Evolutionary conservation across 371 early-diverging fungal species (phyloP).

Genomic region (Apophysomyces elegans): DNA sequence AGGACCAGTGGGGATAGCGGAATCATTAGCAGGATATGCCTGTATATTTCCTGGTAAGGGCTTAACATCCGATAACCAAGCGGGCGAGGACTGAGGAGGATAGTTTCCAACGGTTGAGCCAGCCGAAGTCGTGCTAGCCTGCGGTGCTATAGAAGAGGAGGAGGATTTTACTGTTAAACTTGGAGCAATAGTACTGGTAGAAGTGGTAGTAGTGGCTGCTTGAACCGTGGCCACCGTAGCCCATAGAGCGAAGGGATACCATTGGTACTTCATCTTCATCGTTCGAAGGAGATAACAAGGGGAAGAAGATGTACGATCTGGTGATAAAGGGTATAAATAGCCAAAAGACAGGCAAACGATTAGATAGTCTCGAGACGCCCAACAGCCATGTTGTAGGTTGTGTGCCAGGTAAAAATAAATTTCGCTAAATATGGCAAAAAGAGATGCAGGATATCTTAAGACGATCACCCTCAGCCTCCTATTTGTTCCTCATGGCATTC

Average conservation of each 20-base stretch:
- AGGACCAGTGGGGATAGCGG: constrained; percentile 36
- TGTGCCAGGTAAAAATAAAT: constrained; percentile 9
- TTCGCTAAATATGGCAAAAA: neutral
- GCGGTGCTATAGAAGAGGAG: neutral
- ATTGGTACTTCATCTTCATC: neutral
- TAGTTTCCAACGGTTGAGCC: neutral
- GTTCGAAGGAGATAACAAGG: neutral
- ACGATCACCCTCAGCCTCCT: constrained; percentile 6
- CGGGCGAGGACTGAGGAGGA: constrained; percentile 17
- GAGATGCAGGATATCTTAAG: constrained; percentile 2
- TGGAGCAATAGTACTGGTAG: neutral
- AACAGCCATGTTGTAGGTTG: neutral
- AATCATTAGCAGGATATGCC: constrained; percentile 13
- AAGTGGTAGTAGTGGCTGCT: neutral
- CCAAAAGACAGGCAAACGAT: neutral
- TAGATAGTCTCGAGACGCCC: neutral
- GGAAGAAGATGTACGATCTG: neutral
- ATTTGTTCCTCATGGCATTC: neutral
- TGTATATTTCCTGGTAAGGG: constrained; percentile 18
- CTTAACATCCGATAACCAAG: constrained; percentile 22
- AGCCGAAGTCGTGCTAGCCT: neutral
- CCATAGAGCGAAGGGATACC: constrained; percentile 5
- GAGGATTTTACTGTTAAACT: neutral
- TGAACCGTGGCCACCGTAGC: constrained; percentile 4
- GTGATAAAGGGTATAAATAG: constrained; percentile 11